Evolutionary conservation across 2,329 filamentous ascomycete species (phyloP), one percentile per base, ranked within the genome.

Genomic region (Moelleriella libera): DNA sequence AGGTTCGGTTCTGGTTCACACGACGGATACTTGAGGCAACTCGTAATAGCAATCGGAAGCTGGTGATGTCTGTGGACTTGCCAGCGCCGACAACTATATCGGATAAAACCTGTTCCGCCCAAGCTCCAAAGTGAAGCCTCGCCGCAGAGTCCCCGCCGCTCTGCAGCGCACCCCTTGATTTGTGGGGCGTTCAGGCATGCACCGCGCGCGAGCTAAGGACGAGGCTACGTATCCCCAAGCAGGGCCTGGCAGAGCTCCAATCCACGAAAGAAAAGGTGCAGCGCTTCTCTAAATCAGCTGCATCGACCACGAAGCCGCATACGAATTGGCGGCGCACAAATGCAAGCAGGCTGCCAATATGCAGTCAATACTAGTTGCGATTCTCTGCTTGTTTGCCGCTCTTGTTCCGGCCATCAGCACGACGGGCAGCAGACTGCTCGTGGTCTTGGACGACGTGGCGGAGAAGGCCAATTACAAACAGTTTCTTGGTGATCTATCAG

Each of bases 401-500:
- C 70, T 80, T 49, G 85, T 79, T 55, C 77, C 83, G 63, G 88
- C 88, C 49, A 68, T 84, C 59, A 95, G 89, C 70, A 83, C 82
- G 53, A 75, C 80, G 45, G 92, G 90, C 50, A 78, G 77, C 65
- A 78, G 88, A 61, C 68, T 97, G 65, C 73, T 98, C 59, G 88
- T 94, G 51, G 76, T 98, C 50, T 68, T 95, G 47, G 90, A 97
- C 59, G 84, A 94, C 57, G 73, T 80, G 52, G 75, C 78, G 41
- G 87, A 95, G 61, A 88, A 89, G 73, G 77, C 76, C 56, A 76
- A 77, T 55, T 98, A 95, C 67, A 85, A 85, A 49, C 83, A 82
- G 58, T 90, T 97, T 64, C 71, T 88, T 53, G 76, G 74, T 48
- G 84, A 88, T 61, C 65, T 92, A 50, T 72, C 78, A 61, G 73